A percentile compares a stretch with the other conserved stretches of the same genome.
phyloP scores from a whole-genome alignment of 768 basidiomycete genomes.

The Boletus subcaerulescens region DNA sequence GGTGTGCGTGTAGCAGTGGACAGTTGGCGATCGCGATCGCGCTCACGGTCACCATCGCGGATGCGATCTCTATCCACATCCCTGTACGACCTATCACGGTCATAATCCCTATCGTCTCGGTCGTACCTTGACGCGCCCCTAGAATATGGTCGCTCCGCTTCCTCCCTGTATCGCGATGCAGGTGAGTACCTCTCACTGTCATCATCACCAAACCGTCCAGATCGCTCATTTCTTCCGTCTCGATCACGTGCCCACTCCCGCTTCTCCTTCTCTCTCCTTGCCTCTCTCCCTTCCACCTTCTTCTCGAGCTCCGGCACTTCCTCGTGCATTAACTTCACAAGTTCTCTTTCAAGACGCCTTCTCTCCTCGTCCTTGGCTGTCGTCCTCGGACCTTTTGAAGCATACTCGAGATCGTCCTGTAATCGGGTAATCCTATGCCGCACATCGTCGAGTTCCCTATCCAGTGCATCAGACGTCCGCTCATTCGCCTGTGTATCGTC shows the following conservation, averaged over 20 bases:
- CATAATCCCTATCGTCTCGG: conserved; percentile 38
- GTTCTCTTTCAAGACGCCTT: conserved; percentile 82
- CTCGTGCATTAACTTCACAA: conserved; percentile 84
- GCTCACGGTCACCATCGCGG: conserved; percentile 31
- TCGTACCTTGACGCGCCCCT: conserved; percentile 37
- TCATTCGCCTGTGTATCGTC: conserved; percentile 70
- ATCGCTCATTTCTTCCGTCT: conserved; percentile 80
- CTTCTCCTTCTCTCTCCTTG: conserved; percentile 72
- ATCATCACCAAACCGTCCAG: conserved; percentile 61
- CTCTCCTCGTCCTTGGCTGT: conserved; percentile 80
- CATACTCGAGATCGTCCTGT: conserved; percentile 89
- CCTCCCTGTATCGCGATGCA: conserved; percentile 34
- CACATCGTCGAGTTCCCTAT: conserved; percentile 84
- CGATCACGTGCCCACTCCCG: conserved; percentile 75
- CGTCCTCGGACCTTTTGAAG: conserved; percentile 69
- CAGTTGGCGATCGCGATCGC: conserved; percentile 37
- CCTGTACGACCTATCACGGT: conserved; percentile 28
- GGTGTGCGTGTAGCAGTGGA: conserved; percentile 43
- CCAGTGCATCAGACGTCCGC: conserved; percentile 86
- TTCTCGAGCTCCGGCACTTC: conserved; percentile 88
- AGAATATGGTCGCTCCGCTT: conserved; percentile 55
- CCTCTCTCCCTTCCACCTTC: conserved; percentile 75
- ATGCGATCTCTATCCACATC: conserved; percentile 27
- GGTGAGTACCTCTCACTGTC: conserved; percentile 33
- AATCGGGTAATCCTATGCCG: conserved; percentile 81